Evolutionary conservation across 805 yeast species (phyloP), one percentile per base, ranked within the genome.

Genomic region (Ogataea salicorniae): DNA sequence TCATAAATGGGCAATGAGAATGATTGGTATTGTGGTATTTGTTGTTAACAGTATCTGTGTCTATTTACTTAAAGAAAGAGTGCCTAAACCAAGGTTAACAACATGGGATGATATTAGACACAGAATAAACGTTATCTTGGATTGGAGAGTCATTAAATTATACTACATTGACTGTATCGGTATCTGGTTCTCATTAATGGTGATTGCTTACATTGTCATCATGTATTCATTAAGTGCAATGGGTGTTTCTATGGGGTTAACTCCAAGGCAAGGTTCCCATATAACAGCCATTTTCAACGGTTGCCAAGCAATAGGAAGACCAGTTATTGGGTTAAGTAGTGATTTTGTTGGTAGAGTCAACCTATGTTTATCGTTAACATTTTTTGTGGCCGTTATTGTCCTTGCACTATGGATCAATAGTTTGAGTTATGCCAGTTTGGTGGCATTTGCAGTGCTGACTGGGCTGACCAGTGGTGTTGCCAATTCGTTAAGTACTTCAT

Each of bases 271-370:
- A 47, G 77, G 74, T n/a, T 66, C 78, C 15, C 57, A 63, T n/a
- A 53, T 71, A 16, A 69, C 74, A 4, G 76, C 76, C 0, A 61
- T 70, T 7, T 52, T 74, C 42, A 74, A 73, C 48, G 64, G 68
- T 14, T 66, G 69, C 0, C 80, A 76, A 56, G 58, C 66, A 11
- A 43, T 74, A 17, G 80, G 80, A 4, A 65, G 81, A 53, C 77
- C 79, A 3, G 9, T 56, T n/a, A 69, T 74, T 58, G 81, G 80
- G 1, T 48, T 67, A 3, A 35, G 64, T 0, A 71, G 75, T 41
- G 79, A 74, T 47, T 60, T 58, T 37, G 56, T 61, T 42, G 81
- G 81, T 1, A 64, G 77, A 50, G 62, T 72, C 2, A 76, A 76
- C 52, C 61, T 70, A 31, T 60, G 75, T 9, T 56, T 68, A 14